These are phyloP conservation scores for Alternaria triticina DNA, from an alignment of 2,329 filamentous ascomycete species.

Conservation along the genomic window DNA sequence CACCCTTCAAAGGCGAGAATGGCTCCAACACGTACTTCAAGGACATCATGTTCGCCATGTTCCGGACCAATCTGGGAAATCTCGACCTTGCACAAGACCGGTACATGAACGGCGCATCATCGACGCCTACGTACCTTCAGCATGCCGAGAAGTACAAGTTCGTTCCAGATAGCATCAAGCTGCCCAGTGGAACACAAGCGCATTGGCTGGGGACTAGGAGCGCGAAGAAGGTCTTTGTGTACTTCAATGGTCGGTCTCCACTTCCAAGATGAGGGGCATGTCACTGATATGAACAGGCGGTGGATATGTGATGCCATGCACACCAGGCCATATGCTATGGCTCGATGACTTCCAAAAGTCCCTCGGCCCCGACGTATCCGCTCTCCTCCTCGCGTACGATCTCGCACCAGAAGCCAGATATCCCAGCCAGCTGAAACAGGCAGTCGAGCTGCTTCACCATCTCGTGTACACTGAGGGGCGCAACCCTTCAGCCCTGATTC, in stretches of 20 bases:
- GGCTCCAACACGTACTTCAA: slow-evolving; percentile 47
- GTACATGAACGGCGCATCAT: slow-evolving; percentile 37
- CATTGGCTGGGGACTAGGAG: slow-evolving; percentile 55
- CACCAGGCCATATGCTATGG: slow-evolving; percentile 58
- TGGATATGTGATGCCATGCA: slow-evolving; percentile 60
- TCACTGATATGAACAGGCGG: slow-evolving; percentile 53
- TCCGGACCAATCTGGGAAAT: slow-evolving; percentile 40
- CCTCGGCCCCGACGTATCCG: slow-evolving; percentile 56
- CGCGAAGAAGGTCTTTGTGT: slow-evolving; percentile 53
- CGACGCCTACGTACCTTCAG: slow-evolving; percentile 42
- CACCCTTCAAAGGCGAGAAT: slow-evolving; percentile 47
- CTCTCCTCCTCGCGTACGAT: slow-evolving; percentile 64
- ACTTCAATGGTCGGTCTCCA: slow-evolving; percentile 52
- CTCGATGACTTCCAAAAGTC: slow-evolving; percentile 53
- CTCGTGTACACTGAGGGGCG: slow-evolving; percentile 48
- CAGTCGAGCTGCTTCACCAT: slow-evolving; percentile 52
- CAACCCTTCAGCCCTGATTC: slow-evolving; percentile 50
- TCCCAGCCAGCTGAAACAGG: slow-evolving; percentile 58
- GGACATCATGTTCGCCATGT: slow-evolving; percentile 41
- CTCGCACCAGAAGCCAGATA: slow-evolving; percentile 58
- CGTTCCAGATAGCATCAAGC: slow-evolving; percentile 47
- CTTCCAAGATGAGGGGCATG: not conserved
- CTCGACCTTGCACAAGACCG: slow-evolving; percentile 43
- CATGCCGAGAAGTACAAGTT: slow-evolving; percentile 45
- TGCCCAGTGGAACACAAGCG: slow-evolving; percentile 52